Percentiles rank a stretch among this genome's conserved stretches.
These are phyloP conservation scores for Lichtheimia corymbifera DNA, from an alignment of 371 early-diverging fungal genomes.

Conservation along the genomic window DNA sequence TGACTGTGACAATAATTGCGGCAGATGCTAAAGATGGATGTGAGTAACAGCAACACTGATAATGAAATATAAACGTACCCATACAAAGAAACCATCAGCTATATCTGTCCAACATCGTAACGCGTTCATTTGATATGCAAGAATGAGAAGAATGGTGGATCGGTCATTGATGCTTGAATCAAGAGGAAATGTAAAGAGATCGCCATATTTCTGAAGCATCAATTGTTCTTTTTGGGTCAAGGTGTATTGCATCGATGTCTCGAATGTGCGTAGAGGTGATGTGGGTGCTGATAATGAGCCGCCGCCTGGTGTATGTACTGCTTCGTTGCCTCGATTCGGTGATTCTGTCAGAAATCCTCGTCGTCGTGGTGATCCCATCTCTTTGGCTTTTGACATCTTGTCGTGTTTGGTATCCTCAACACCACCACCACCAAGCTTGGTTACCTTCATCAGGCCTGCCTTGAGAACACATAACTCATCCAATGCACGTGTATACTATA, in stretches of 20 bases:
- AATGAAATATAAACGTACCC: conserved; percentile 21
- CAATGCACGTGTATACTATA: conserved; percentile 40
- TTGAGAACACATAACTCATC: conserved; percentile 38
- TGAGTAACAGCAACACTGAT: neutral
- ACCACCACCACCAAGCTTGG: neutral
- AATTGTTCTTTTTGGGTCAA: conserved; percentile 22
- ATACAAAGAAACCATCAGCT: conserved; percentile 25
- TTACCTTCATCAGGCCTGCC: neutral
- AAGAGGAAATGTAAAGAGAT: conserved; percentile 35
- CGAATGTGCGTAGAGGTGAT: neutral
- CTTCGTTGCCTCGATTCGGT: conserved; percentile 5
- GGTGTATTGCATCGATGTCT: conserved; percentile 1
- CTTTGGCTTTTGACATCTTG: neutral
- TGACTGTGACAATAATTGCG: conserved; percentile 30
- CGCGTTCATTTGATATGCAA: conserved; percentile 44
- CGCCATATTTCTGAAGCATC: conserved; percentile 30
- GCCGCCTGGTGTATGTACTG: conserved; percentile 2
- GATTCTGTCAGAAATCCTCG: conserved; percentile 13
- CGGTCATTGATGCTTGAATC: conserved; percentile 29
- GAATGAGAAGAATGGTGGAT: conserved; percentile 35
- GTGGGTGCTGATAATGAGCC: neutral
- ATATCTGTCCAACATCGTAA: conserved; percentile 41
- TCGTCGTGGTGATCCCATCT: conserved; percentile 9
- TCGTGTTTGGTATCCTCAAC: neutral
- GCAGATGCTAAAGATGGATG: conserved; percentile 26